phyloP scores from a whole-genome alignment of 495 filamentous ascomycete species.

The Jackrogersella minutella region DNA sequence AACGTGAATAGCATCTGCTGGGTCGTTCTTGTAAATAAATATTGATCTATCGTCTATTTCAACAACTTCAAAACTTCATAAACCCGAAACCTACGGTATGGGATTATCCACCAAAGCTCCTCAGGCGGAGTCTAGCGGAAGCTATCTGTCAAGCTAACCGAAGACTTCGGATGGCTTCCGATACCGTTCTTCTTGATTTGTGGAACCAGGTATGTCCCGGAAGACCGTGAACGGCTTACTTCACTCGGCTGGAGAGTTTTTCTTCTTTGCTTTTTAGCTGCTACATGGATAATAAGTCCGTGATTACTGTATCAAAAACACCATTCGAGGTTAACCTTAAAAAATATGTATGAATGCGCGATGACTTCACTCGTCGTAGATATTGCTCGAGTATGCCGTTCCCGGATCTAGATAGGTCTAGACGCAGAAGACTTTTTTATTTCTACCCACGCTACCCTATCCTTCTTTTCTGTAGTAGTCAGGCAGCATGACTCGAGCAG shows the following conservation, averaged over 20 bases:
- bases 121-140: constrained; percentile 18
- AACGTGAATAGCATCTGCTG: not conserved
- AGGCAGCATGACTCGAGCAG: constrained; percentile 32
- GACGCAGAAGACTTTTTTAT: constrained; percentile 22
- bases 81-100: not conserved
- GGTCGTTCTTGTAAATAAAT: not conserved
- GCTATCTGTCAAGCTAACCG: constrained; percentile 22
- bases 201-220: constrained; percentile 26
- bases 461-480: constrained; percentile 18
- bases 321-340: constrained; percentile 10
- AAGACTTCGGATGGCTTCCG: constrained; percentile 25
- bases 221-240: constrained; percentile 22
- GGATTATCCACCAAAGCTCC: constrained; percentile 9
- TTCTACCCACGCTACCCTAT: constrained; percentile 23
- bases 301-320: constrained; percentile 7
- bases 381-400: constrained; percentile 11
- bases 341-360: constrained; percentile 3
- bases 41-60: not conserved
- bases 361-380: constrained; percentile 20
- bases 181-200: constrained; percentile 17
- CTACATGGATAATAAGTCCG: constrained; percentile 5
- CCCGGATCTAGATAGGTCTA: constrained; percentile 31
- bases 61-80: not conserved
- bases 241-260: constrained; percentile 10
- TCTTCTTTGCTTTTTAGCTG: constrained; percentile 1